Evolutionary conservation across 2,329 filamentous ascomycete genomes (phyloP).

Genomic region (Sphaerulina vaccinii): DNA sequence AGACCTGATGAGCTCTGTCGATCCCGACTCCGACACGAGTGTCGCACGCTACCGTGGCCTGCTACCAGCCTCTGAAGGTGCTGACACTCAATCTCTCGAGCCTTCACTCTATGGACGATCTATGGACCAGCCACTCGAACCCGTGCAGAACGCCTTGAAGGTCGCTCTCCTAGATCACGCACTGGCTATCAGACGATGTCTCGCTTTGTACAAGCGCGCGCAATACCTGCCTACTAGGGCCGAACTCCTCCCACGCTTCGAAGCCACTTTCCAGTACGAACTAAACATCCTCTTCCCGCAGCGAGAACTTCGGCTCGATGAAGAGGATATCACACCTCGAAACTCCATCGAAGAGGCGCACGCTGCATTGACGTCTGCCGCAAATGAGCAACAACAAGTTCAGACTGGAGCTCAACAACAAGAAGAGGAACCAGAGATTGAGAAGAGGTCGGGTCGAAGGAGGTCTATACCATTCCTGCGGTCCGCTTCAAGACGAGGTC

Average conservation of each 20-base stretch:
- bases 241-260: slow-evolving; percentile 41
- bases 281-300: slow-evolving; percentile 42
- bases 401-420: slow-evolving; percentile 13
- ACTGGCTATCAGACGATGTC: slow-evolving; percentile 78
- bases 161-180: slow-evolving; percentile 87
- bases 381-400: slow-evolving; percentile 6
- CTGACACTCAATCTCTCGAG: slow-evolving; percentile 41
- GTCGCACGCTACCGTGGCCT: slow-evolving; percentile 75
- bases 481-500: slow-evolving; percentile 29
- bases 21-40: slow-evolving; percentile 70
- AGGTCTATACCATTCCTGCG: slow-evolving; percentile 33
- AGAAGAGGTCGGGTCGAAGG: slow-evolving; percentile 17
- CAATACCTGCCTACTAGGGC: slow-evolving; percentile 53
- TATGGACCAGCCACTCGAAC: slow-evolving; percentile 48
- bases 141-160: slow-evolving; percentile 74
- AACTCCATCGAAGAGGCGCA: slow-evolving; percentile 23
- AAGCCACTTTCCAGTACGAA: slow-evolving; percentile 47
- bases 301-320: slow-evolving; percentile 22
- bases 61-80: slow-evolving; percentile 53
- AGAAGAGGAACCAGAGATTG: slow-evolving; percentile 11
- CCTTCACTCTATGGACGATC: slow-evolving; percentile 25
- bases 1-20: slow-evolving; percentile 73
- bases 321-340: slow-evolving; percentile 26
- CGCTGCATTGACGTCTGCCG: slow-evolving; percentile 12
- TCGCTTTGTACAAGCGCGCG: slow-evolving; percentile 63